Evolutionary conservation across 2,329 filamentous ascomycete species (phyloP), one percentile per base, ranked within the genome.

Genomic region (Trichoderma polysporum): DNA sequence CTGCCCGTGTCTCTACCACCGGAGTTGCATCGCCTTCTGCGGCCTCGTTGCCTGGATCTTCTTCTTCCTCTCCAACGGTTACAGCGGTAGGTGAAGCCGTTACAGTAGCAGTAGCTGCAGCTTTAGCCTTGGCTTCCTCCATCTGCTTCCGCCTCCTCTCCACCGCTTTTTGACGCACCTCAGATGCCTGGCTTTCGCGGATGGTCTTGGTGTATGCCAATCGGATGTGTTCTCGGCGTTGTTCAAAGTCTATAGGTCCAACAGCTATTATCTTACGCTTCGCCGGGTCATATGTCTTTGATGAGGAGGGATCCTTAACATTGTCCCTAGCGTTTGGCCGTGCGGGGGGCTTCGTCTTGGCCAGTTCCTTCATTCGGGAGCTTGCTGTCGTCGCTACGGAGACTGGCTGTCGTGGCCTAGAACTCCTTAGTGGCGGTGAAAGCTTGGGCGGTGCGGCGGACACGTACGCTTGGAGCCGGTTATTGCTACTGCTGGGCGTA

Each of bases 191-290:
- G 72, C 82, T 90, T 74, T 92, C 90, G 69, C 90, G 86, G 56
- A 95, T 88, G n/a, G 91, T 92, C 75, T 91, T 92, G 72, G 88
- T 94, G 77, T 96, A 94, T 15, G 92, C 93, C 66, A 93, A 87
- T 72, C 94, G 90, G 73, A 97, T 96, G 68, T 89, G 88, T 74
- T 93, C 90, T 72, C 93, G 86, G 59, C 92, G 86, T 71, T 92
- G 91, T 68, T 91, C 92, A 75, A 96, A 95, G 77, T 97, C 92
- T 61, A 96, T 91, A 68, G 90, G 90, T 1, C 90, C 90, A 67
- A 94, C 80, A 1, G 86, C 85, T 60, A 87, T 81, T 73, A 87
- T 88, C 50, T 84, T 82, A 67, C 84, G 80, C 35, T 80, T 76
- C 6, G 76, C 68, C 5, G 78, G 71, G 61, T 83, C 83, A 41